Evolutionary conservation across 768 basidiomycete species (phyloP).

Genomic region (Porpolomopsis calyptriformis): DNA sequence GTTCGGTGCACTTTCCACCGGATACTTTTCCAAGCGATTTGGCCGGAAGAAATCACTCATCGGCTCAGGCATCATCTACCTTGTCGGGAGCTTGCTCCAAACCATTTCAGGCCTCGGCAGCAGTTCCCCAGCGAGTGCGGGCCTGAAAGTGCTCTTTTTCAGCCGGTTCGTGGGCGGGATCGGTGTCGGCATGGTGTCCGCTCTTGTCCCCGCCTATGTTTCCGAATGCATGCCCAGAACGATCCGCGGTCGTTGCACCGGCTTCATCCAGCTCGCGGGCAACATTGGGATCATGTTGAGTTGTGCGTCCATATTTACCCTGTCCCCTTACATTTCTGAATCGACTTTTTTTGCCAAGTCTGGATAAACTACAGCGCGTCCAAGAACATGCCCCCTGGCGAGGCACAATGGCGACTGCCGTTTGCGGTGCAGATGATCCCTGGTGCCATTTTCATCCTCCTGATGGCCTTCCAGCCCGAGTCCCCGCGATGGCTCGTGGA

Average conservation of each 20-base stretch:
- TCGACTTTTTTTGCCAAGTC: not conserved
- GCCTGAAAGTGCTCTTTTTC: slow-evolving; percentile 45
- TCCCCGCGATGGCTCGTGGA: slow-evolving; percentile 50
- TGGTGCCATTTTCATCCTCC: slow-evolving; percentile 37
- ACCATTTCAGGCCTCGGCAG: slow-evolving; percentile 32
- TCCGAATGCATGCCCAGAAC: slow-evolving; percentile 60
- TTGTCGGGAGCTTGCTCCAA: slow-evolving; percentile 40
- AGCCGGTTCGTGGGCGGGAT: slow-evolving; percentile 53
- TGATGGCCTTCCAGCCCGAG: slow-evolving; percentile 29
- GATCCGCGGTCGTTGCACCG: slow-evolving; percentile 56
- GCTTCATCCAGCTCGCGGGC: slow-evolving; percentile 56
- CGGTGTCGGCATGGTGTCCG: slow-evolving; percentile 51
- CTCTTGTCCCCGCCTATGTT: slow-evolving; percentile 58
- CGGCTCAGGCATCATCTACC: slow-evolving; percentile 33
- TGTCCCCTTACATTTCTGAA: too few relatives aligned
- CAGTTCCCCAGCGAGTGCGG: slow-evolving; percentile 10
- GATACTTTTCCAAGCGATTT: slow-evolving; percentile 25
- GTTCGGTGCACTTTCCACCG: not conserved
- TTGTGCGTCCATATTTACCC: slow-evolving; percentile 24
- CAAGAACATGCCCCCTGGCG: slow-evolving; percentile 21
- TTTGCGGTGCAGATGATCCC: slow-evolving; percentile 53
- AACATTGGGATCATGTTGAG: slow-evolving; percentile 57
- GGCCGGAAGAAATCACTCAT: slow-evolving; percentile 39
- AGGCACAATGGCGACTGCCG: slow-evolving; percentile 40
- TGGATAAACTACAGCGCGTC: not conserved